Percentiles rank a stretch among this genome's conserved stretches.
These are phyloP conservation scores for Botrytis pseudocinerea DNA, from an alignment of 2,329 filamentous ascomycete genomes.

Conservation along the genomic window DNA sequence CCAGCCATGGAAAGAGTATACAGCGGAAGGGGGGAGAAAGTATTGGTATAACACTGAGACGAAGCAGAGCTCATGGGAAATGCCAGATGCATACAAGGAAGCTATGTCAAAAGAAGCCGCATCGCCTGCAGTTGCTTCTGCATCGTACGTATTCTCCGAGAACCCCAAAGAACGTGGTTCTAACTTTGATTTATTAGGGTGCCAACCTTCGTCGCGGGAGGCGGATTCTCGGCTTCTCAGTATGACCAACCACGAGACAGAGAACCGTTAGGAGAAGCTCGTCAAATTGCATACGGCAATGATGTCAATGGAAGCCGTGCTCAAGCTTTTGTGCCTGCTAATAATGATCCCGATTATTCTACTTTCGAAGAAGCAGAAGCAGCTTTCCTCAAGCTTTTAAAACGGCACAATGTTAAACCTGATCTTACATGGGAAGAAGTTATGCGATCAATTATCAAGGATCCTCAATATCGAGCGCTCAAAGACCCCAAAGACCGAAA, in stretches of 20 bases:
- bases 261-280: constrained; percentile 52
- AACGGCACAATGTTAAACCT: constrained; percentile 79
- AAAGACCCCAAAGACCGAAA: constrained; percentile 91
- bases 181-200: constrained; percentile 29
- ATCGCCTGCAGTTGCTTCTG: constrained; percentile 45
- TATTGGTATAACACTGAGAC: constrained; percentile 96
- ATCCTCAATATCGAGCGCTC: constrained; percentile 88
- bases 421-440: constrained; percentile 94
- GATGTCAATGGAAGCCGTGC: constrained; percentile 50
- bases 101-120: constrained; percentile 62
- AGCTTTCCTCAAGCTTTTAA: constrained; percentile 88
- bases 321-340: constrained; percentile 62
- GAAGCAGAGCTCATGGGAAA: constrained; percentile 91
- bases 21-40: constrained; percentile 78
- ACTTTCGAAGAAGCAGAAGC: constrained; percentile 86
- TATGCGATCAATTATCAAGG: constrained; percentile 81
- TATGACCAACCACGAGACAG: constrained; percentile 42
- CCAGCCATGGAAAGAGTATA: constrained; percentile 92
- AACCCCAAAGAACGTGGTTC: not conserved
- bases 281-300: constrained; percentile 58
- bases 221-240: constrained; percentile 42
- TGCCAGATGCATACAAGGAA: constrained; percentile 79
- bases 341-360: constrained; percentile 74
- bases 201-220: constrained; percentile 47
- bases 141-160: constrained; percentile 45